A percentile compares a stretch with the other conserved stretches of the same genome.
phyloP scores from a whole-genome alignment of 2,329 filamentous ascomycete genomes.

The Neopestalotiopsis sp. region DNA sequence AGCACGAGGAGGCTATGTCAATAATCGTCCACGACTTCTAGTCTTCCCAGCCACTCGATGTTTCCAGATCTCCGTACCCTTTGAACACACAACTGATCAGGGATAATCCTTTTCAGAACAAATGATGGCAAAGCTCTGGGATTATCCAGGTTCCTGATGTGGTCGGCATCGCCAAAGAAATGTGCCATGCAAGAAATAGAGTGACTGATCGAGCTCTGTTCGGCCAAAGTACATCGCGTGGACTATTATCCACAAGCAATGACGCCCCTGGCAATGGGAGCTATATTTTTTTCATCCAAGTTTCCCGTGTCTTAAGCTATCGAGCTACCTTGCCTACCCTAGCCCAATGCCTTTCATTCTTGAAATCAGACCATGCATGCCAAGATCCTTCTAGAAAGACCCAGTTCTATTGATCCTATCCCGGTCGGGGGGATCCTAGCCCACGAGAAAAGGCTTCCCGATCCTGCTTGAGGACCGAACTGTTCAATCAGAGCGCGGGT shows the following conservation, averaged over 20 bases:
- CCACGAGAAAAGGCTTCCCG: background rate
- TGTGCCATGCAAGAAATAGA: background rate
- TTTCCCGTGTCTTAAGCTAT: too few relatives aligned
- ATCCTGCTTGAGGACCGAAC: background rate
- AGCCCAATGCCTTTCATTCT: too few relatives aligned
- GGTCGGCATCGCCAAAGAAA: background rate
- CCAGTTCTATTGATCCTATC: too few relatives aligned
- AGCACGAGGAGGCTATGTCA: background rate
- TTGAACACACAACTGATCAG: background rate
- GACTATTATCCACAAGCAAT: too few relatives aligned
- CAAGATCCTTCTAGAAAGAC: too few relatives aligned
- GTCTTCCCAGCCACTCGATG: background rate
- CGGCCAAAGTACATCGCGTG: too few relatives aligned
- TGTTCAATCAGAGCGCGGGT: background rate
- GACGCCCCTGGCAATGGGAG: too few relatives aligned
- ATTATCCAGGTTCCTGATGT: background rate
- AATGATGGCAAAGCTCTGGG: background rate
- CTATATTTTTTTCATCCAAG: too few relatives aligned
- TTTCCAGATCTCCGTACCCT: background rate
- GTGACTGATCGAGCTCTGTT: background rate
- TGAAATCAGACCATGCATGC: too few relatives aligned
- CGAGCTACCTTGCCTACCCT: too few relatives aligned
- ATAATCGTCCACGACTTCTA: background rate
- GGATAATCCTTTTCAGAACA: background rate
- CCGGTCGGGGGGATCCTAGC: too few relatives aligned